Conservation (phyloP, 2,329 filamentous ascomycete species). For the Dendryphion nanum region DNA sequence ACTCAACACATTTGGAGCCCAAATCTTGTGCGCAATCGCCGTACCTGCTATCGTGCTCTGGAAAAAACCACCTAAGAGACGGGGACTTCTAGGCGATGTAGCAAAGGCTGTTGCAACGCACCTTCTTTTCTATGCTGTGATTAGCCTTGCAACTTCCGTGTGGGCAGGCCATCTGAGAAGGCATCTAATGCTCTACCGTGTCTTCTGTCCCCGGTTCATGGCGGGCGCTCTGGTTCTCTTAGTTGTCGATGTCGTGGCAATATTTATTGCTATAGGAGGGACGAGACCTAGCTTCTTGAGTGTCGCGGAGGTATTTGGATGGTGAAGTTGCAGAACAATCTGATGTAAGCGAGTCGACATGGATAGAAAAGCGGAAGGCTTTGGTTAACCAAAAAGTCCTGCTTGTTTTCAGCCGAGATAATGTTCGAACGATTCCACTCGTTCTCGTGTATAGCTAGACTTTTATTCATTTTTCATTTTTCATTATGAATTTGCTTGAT, state of each 20-base stretch:
- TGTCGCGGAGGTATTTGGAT: conserved; percentile 83
- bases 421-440: too few relatives aligned
- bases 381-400: too few relatives aligned
- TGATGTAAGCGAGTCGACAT: too few relatives aligned
- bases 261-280: conserved; percentile 70
- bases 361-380: too few relatives aligned
- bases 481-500: too few relatives aligned
- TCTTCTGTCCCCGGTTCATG: conserved; percentile 92
- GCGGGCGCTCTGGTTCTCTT: conserved; percentile 69
- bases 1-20: conserved; percentile 85
- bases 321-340: too few relatives aligned
- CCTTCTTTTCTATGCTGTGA: conserved; percentile 75
- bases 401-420: too few relatives aligned
- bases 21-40: conserved; percentile 76
- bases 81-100: conserved; percentile 63
- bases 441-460: too few relatives aligned
- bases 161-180: conserved; percentile 86
- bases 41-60: conserved; percentile 82
- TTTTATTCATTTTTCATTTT: too few relatives aligned
- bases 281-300: conserved; percentile 74
- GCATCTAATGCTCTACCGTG: conserved; percentile 94
- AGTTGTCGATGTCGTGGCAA: conserved; percentile 72
- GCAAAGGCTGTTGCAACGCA: conserved; percentile 72
- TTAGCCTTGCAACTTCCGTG: conserved; percentile 81
- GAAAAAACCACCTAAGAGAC: conserved; percentile 78